Percentiles rank a stretch among this genome's conserved stretches.
Conservation (phyloP, 495 filamentous ascomycete species). For the Annulohypoxylon stygium region DNA sequence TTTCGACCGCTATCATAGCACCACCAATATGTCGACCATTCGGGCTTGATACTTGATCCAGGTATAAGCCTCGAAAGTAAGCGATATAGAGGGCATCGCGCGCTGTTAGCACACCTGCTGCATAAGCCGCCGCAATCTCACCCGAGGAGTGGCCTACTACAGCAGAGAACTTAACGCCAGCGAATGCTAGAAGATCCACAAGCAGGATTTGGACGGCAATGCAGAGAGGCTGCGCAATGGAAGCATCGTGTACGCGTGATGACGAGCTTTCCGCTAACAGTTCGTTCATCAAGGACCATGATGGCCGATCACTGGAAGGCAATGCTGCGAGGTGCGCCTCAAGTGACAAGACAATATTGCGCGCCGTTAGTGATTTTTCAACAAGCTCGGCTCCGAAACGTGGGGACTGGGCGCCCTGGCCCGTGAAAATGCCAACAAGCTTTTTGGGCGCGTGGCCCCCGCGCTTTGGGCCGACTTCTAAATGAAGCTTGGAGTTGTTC, state of each 20-base stretch:
- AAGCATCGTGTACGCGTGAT: background rate
- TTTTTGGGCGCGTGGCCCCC: too few relatives aligned
- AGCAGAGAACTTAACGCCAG: conserved; percentile 18
- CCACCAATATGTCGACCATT: too few relatives aligned
- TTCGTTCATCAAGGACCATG: background rate
- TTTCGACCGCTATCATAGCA: background rate
- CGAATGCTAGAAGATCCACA: conserved; percentile 58
- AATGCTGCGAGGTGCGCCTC: too few relatives aligned
- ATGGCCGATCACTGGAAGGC: too few relatives aligned
- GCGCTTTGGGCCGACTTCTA: too few relatives aligned
- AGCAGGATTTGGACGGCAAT: conserved; percentile 63
- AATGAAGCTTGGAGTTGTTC: too few relatives aligned
- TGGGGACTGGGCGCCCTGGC: too few relatives aligned
- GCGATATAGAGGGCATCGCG: background rate
- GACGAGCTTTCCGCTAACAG: background rate
- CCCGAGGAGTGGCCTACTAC: conserved; percentile 71
- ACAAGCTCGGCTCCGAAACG: too few relatives aligned
- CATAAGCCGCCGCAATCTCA: conserved; percentile 64
- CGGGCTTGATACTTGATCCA: background rate
- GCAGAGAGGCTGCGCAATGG: conserved; percentile 56
- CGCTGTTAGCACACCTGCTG: background rate
- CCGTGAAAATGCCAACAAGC: too few relatives aligned
- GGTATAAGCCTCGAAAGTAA: background rate
- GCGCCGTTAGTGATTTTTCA: too few relatives aligned
- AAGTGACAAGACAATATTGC: too few relatives aligned